Base-by-base conservation (phyloP, 176 grass and related monocot genomes). In the Avena sativa region DNA sequence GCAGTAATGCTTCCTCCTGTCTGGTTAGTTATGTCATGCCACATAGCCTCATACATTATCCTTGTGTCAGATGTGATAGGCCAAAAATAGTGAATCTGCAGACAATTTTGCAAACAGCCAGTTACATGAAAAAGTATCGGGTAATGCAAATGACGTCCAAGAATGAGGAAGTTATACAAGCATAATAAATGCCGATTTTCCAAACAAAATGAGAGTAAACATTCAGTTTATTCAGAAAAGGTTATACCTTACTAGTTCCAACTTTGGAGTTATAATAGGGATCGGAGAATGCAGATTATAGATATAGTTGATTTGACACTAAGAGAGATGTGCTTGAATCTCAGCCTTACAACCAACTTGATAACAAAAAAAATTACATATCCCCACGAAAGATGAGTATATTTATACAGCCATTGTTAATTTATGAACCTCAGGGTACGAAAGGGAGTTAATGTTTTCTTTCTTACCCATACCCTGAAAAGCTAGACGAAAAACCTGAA, bases 81-180 rank as follows among this genome's bases (percentile, higher is more conserved):
- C 88, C 93, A 98, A 85, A 92, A 95, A 78, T 94, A 96, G 34
- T 94, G 89, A 90, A 77, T 79, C 96, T 98, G 84, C 63, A 76
- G 49, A 85, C 34, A 43, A 81, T 71, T 44, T 36, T 56, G 59
- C 44, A 82, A 85, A 65, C 19, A 70, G 60, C 19, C 5, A 53
- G 43, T 79, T 72, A 63, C 21, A 73, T 30, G 12, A 87, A 47
- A 55, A 73, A 53, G 62, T 79, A 71, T 8, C 4, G 34, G 34
- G 74, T 65, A 74, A 61, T 51, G 47, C 26, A 76, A 28, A 19
- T 76, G 17, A 28, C 25, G 23, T 21, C 11, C 12, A 38, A 62
- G 1, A 50, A 23, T 34, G 52, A 56, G 13, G 12, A 21, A 70
- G 55, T 9, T 55, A 55, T 40, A 70, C 64, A 71, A 52, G 26